Conservation (phyloP, 75 land plant genomes). For the Selaginella moellendorffii region DNA sequence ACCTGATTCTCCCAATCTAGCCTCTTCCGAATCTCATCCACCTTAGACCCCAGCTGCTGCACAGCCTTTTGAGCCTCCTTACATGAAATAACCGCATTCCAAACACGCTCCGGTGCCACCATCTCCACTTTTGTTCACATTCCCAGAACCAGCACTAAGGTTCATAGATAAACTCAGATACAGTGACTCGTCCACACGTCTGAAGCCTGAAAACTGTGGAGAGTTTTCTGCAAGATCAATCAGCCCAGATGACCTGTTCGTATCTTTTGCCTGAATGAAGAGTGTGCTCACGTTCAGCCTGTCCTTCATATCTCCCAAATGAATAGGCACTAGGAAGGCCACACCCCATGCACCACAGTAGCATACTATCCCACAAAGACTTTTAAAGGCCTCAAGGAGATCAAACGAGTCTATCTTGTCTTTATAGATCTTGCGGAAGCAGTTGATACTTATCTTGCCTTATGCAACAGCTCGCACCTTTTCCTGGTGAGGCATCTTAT, state of each 20-base stretch:
- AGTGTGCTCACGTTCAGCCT: background rate
- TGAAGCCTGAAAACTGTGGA: background rate
- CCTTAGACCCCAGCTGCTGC: background rate
- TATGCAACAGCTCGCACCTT: too few relatives aligned
- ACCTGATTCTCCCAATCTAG: background rate
- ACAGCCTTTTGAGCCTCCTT: background rate
- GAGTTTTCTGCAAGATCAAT: background rate
- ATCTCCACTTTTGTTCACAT: too few relatives aligned
- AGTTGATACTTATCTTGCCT: too few relatives aligned
- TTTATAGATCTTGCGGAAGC: too few relatives aligned
- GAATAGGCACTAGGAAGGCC: too few relatives aligned
- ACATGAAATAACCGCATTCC: constrained; percentile 1
- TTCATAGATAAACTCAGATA: background rate
- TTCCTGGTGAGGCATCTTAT: too few relatives aligned
- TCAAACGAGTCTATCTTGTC: too few relatives aligned
- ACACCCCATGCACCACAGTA: constrained; percentile 1
- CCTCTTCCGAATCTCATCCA: background rate
- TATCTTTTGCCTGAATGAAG: constrained; percentile 1
- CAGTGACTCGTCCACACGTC: background rate
- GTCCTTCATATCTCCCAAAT: background rate
- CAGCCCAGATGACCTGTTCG: background rate
- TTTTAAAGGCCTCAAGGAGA: background rate
- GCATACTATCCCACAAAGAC: background rate
- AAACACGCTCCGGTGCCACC: constrained; percentile 1
- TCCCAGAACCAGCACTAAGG: too few relatives aligned